Percentiles rank a stretch among this genome's conserved stretches.
Evolutionary conservation across 2,329 filamentous ascomycete genomes (phyloP).

Genomic region (Beauveria asiatica): DNA sequence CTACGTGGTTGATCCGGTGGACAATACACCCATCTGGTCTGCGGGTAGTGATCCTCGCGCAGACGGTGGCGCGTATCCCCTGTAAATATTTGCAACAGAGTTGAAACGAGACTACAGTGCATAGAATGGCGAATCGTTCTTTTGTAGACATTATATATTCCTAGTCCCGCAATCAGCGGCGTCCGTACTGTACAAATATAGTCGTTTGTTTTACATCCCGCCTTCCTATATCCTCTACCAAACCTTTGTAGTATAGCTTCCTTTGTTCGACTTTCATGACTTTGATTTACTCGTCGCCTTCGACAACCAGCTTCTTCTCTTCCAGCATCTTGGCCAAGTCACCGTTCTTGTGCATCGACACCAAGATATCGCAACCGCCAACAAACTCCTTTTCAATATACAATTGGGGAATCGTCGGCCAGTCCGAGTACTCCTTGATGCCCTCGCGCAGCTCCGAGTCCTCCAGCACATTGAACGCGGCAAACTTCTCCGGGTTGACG

Average conservation of each 20-base stretch:
- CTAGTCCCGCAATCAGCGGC: not conserved
- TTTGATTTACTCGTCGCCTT: slow-evolving; percentile 37
- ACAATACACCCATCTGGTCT: slow-evolving; percentile 68
- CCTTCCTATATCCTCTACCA: not conserved
- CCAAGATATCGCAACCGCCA: slow-evolving; percentile 93
- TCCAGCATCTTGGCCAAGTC: slow-evolving; percentile 86
- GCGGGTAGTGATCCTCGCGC: slow-evolving; percentile 82
- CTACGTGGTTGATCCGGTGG: slow-evolving; percentile 59
- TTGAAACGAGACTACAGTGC: not conserved
- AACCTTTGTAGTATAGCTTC: not conserved
- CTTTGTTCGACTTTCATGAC: not conserved
- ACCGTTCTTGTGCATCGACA: slow-evolving; percentile 95
- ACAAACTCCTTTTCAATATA: slow-evolving; percentile 95
- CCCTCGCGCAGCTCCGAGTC: slow-evolving; percentile 79
- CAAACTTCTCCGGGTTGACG: slow-evolving; percentile 90
- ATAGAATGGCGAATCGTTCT: not conserved
- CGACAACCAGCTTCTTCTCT: slow-evolving; percentile 75
- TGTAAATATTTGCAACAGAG: not conserved
- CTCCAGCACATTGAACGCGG: slow-evolving; percentile 96
- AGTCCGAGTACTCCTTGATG: slow-evolving; percentile 98
- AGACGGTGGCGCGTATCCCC: slow-evolving; percentile 62
- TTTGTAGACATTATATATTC: not conserved
- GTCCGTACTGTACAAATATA: slow-evolving; percentile 6
- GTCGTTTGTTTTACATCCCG: not conserved
- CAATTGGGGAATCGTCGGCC: slow-evolving; percentile 96